Evolutionary conservation across 1,284 basidiomycete species (phyloP).

Genomic region (Heliocybe sulcata): DNA sequence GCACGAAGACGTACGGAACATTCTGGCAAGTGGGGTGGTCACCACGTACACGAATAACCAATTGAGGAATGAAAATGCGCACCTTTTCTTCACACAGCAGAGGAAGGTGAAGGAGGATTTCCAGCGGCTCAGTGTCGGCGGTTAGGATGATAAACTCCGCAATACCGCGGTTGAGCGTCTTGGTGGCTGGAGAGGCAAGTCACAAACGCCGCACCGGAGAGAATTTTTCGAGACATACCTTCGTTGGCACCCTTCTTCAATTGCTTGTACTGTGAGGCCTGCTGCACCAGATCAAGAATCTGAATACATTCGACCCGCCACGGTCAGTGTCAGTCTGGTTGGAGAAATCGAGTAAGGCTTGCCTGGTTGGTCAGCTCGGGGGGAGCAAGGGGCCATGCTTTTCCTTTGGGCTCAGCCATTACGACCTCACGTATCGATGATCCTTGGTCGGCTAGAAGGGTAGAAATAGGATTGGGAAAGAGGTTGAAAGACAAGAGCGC

Average conservation of each 20-base stretch:
- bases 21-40: conserved; percentile 45
- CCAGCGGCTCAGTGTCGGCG: conserved; percentile 95
- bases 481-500: background rate
- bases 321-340: background rate
- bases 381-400: conserved; percentile 92
- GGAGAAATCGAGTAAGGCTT: conserved; percentile 23
- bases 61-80: conserved; percentile 9
- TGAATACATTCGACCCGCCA: conserved; percentile 19
- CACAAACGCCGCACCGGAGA: background rate
- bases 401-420: conserved; percentile 60
- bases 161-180: conserved; percentile 98
- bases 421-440: conserved; percentile 69
- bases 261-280: conserved; percentile 91
- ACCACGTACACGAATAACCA: background rate
- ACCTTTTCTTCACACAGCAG: conserved; percentile 99
- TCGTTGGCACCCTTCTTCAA: conserved; percentile 98
- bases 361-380: conserved; percentile 93
- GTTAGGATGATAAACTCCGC: conserved; percentile 98
- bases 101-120: conserved; percentile 96
- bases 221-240: conserved; percentile 35
- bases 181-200: conserved; percentile 60
- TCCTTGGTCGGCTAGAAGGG: conserved; percentile 53
- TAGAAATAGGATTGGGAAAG: background rate
- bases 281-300: conserved; percentile 88
- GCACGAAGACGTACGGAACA: conserved; percentile 94